Conservation (phyloP, 805 yeast species). For the Ogataea parapolymorpha region DNA sequence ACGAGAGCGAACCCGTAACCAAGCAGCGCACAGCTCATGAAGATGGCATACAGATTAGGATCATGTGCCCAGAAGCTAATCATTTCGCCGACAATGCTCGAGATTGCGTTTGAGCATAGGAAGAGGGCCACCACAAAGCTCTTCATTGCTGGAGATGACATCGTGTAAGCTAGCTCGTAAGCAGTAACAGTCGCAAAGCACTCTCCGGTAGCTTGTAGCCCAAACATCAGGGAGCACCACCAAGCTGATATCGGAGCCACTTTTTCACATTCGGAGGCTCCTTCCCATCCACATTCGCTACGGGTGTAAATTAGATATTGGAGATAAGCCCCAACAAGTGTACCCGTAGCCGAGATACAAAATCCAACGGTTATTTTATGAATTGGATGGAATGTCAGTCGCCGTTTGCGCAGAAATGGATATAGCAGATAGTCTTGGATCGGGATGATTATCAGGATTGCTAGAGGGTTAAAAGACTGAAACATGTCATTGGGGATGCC, state of each 20-base stretch:
- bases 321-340: constrained; percentile 45
- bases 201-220: constrained; percentile 50
- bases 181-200: constrained; percentile 51
- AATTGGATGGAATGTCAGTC: constrained; percentile 41
- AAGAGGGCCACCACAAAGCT: constrained; percentile 46
- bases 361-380: constrained; percentile 47
- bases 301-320: constrained; percentile 43
- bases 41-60: constrained; percentile 38
- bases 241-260: constrained; percentile 33
- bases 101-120: constrained; percentile 40
- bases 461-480: constrained; percentile 50
- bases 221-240: constrained; percentile 33
- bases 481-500: constrained; percentile 56
- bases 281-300: constrained; percentile 42
- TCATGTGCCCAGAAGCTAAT: constrained; percentile 38
- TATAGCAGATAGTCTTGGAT: constrained; percentile 44
- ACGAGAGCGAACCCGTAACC: constrained; percentile 31
- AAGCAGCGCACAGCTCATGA: constrained; percentile 33
- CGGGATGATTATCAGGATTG: constrained; percentile 49
- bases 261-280: constrained; percentile 24
- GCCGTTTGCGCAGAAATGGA: constrained; percentile 40
- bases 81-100: constrained; percentile 44
- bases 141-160: constrained; percentile 48
- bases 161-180: constrained; percentile 52
- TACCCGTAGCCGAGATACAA: constrained; percentile 41